phyloP scores from a whole-genome alignment of 2,329 filamentous ascomycete genomes.

The Botrytis pseudocinerea region DNA sequence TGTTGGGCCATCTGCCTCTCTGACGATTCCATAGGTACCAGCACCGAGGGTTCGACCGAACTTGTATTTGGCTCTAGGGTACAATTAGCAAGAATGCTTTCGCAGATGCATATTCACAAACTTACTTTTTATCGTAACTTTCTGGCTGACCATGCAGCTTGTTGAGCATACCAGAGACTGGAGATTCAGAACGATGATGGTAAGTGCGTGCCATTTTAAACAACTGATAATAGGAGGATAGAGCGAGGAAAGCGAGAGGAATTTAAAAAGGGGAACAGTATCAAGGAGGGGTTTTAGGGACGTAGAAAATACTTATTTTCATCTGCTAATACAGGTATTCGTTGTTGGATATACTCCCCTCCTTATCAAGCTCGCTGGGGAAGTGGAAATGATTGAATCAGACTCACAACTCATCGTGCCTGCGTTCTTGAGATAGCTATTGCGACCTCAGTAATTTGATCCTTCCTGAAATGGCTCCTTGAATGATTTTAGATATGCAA shows the following conservation, averaged over 20 bases:
- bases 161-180: conserved; percentile 88
- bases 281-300: not conserved
- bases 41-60: conserved; percentile 94
- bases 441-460: conserved; percentile 23
- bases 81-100: conserved; percentile 27
- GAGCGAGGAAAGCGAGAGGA: not conserved
- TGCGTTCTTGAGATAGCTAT: conserved; percentile 26
- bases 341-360: not conserved
- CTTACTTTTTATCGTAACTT: conserved; percentile 97
- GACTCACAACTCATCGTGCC: conserved; percentile 42
- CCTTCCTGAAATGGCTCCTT: not conserved
- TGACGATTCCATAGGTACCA: conserved; percentile 96
- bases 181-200: conserved; percentile 22
- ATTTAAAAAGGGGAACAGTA: not conserved
- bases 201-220: conserved; percentile 22
- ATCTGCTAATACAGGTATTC: not conserved
- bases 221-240: conserved; percentile 20
- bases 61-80: conserved; percentile 73
- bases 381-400: conserved; percentile 23
- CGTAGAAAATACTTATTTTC: conserved; percentile 8
- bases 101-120: conserved; percentile 22
- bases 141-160: conserved; percentile 95
- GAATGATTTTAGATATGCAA: not conserved
- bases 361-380: conserved; percentile 11
- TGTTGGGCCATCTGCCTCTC: conserved; percentile 82